A percentile compares a stretch with the other conserved stretches of the same genome.
phyloP scores from a whole-genome alignment of 352 stramenopile species.

The Thalassiosira exigua region DNA sequence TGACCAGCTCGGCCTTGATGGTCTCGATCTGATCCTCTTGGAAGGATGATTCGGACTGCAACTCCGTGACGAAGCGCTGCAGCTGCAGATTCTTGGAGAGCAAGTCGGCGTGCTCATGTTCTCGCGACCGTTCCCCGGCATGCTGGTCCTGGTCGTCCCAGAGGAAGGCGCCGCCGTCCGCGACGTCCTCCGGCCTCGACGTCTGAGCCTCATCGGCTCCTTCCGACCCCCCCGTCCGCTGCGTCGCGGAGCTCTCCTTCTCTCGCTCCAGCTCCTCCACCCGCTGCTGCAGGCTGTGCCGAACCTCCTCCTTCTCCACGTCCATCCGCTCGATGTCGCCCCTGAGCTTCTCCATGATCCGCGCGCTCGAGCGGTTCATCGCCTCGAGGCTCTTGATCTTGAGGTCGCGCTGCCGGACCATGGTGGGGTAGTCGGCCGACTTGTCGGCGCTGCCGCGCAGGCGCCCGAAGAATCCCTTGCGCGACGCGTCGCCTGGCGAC shows the following conservation, averaged over 20 bases:
- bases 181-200: slow-evolving; percentile 7
- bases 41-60: slow-evolving; percentile 27
- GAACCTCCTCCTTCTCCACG: slow-evolving; percentile 33
- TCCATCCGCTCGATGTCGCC: slow-evolving; percentile 46
- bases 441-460: not conserved
- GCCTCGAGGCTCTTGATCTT: slow-evolving; percentile 36
- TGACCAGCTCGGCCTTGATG: slow-evolving; percentile 47
- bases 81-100: not conserved
- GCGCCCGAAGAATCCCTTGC: not conserved
- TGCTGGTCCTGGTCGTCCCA: slow-evolving; percentile 11
- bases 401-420: slow-evolving; percentile 35
- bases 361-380: slow-evolving; percentile 33
- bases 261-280: slow-evolving; percentile 38
- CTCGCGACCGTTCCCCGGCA: not conserved
- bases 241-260: slow-evolving; percentile 25
- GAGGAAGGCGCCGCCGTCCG: slow-evolving; percentile 23
- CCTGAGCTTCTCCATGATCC: slow-evolving; percentile 48
- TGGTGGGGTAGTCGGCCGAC: slow-evolving; percentile 6
- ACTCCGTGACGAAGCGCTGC: slow-evolving; percentile 13
- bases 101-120: not conserved
- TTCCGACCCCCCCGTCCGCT: slow-evolving; percentile 40
- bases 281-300: slow-evolving; percentile 1
- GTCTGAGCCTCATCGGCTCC: slow-evolving; percentile 40
- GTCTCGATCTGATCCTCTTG: slow-evolving; percentile 57
- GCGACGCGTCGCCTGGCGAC: not conserved